Base-by-base conservation (phyloP, 2,329 filamentous ascomycete genomes). In the Neoscytalidium dimidiatum region DNA sequence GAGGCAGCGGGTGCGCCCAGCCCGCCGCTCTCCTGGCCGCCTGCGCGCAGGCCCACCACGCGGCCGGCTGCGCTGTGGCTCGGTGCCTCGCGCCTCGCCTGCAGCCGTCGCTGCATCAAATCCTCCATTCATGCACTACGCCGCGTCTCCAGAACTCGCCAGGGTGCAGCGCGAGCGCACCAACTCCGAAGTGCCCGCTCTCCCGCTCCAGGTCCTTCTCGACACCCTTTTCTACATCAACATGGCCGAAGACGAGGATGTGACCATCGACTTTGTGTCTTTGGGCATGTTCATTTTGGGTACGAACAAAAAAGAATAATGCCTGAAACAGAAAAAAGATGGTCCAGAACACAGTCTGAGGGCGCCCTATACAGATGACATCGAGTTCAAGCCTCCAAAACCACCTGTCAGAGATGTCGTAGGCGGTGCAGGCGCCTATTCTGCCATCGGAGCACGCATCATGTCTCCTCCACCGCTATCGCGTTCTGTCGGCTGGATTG, bases 361-460 rank as follows among this genome's bases (percentile, higher is more conserved):
- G 23, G 44, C 63, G 28, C 43, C 52, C 8, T 62, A 56, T 38
- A 21, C 80, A 94, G 94, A 98, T 82, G 92, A 97, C 67, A 98
- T 98, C 71, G 91, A 97, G 71, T 96, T 92, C 72, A 83, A 86
- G 33, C 88, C 89, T 3, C 87, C 90, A 46, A 88, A 81, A 64
- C 85, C 89, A 4, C 84, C 90, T 13, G 89, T 90, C 43, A 86
- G 85, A 71, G 85, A 94, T 73, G 85, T 97, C 21, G 83, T 95
- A n/a, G 95, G 95, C 61, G 95, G 95, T 26, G 95, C 91, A 29
- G 95, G 94, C 28, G 86, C 93, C 2, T 98, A 92, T 76, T 90
- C 91, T 8, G 92, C 93, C 7, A 82, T 98, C 6, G 95, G 95
- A 21, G 95, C 95, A 19, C 91, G 95, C 33, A 83, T 99, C 56